These are phyloP conservation scores for Wickerhamiella kazuoi DNA, from an alignment of 805 yeast genomes.

Conservation along the genomic window DNA sequence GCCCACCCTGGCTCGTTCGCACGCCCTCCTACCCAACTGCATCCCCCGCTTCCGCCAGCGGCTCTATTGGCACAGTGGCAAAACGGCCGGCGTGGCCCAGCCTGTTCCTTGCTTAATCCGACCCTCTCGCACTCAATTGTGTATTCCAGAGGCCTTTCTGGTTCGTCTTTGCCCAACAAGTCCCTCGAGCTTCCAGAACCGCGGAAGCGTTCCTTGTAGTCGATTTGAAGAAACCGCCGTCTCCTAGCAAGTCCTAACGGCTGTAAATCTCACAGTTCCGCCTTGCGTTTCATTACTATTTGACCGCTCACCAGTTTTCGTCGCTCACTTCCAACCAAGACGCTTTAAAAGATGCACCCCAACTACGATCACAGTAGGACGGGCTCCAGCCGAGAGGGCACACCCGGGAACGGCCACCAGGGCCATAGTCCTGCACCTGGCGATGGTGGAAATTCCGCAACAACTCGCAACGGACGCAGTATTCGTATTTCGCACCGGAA, in stretches of 20 bases:
- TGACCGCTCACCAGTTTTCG: too few species aligned
- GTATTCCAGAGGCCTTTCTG: neutral
- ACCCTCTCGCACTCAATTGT: neutral
- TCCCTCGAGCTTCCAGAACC: neutral
- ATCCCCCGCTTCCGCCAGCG: neutral
- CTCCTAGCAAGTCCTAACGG: too few species aligned
- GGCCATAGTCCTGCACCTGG: neutral
- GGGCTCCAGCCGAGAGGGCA: neutral
- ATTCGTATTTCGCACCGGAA: conserved; percentile 93
- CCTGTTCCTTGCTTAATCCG: neutral
- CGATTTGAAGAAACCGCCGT: too few species aligned
- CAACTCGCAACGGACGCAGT: conserved; percentile 25
- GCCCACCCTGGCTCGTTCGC: neutral
- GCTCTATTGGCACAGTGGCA: neutral
- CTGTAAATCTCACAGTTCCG: too few species aligned
- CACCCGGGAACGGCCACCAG: neutral
- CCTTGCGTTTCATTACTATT: too few species aligned
- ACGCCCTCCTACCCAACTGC: neutral
- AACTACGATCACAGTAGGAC: neutral
- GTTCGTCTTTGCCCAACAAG: neutral
- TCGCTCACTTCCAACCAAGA: neutral
- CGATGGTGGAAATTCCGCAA: neutral
- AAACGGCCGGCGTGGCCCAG: neutral
- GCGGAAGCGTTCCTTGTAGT: too few species aligned
- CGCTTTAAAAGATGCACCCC: neutral